These are phyloP conservation scores for Aureobasidium sp. DNA, from an alignment of 2,329 filamentous ascomycete genomes.

Conservation along the genomic window DNA sequence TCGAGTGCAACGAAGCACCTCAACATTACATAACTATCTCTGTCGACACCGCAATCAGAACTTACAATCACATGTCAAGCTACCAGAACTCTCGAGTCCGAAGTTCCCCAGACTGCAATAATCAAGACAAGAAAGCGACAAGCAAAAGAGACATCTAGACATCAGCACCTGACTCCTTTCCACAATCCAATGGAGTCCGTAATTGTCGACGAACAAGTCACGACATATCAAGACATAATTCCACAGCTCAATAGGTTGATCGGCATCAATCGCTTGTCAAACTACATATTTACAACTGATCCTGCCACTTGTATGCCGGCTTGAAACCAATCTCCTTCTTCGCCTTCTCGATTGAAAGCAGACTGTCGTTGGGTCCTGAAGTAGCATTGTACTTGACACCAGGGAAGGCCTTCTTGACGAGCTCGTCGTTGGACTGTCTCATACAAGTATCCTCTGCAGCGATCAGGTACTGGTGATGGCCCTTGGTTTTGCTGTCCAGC, in stretches of 20 bases:
- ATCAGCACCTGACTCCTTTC: no score
- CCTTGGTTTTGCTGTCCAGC: constrained; percentile 16
- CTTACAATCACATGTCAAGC: background rate
- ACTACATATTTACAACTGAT: constrained; percentile 13
- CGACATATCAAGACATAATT: no score
- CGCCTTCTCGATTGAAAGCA: constrained; percentile 20
- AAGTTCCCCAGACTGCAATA: no score
- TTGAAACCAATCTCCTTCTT: constrained; percentile 20
- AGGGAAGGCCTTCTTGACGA: constrained; percentile 18
- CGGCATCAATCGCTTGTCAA: background rate
- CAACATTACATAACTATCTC: no score
- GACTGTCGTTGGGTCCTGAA: constrained; percentile 15
- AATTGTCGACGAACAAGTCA: no score
- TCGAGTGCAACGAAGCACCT: no score
- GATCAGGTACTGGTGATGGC: constrained; percentile 19
- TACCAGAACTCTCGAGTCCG: no score
- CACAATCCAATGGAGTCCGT: no score
- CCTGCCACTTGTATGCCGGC: constrained; percentile 19
- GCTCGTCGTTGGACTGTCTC: constrained; percentile 19
- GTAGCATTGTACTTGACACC: constrained; percentile 18
- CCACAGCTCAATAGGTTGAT: no score
- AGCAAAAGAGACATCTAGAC: no score
- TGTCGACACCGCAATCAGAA: background rate
- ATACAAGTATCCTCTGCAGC: constrained; percentile 19
- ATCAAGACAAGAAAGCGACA: no score